Evolutionary conservation across 441 rosid genomes (phyloP).

Genomic region (Metrosideros polymorpha): DNA sequence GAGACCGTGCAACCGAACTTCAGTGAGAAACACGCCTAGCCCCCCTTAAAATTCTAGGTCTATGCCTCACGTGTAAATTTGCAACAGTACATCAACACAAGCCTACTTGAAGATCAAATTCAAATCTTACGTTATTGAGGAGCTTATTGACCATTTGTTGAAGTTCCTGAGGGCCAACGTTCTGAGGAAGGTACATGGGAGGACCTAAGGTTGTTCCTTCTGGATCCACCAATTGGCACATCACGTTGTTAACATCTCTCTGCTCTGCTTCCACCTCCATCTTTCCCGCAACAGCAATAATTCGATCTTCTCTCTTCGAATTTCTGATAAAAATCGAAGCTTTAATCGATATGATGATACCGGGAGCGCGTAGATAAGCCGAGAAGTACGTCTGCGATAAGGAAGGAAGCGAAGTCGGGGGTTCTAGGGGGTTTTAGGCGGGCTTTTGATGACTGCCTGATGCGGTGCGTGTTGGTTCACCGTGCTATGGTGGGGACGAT

Average conservation of each 20-base stretch:
- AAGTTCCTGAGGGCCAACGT: slow-evolving; percentile 80
- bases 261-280: slow-evolving; percentile 31
- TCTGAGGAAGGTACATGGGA: slow-evolving; percentile 80
- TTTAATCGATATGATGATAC: not conserved
- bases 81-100: not conserved
- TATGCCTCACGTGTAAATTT: not conserved
- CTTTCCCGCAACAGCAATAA: not conserved
- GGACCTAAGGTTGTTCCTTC: slow-evolving; percentile 70
- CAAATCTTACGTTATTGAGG: slow-evolving; percentile 50
- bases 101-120: not conserved
- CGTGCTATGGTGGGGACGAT: not conserved
- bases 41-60: not conserved
- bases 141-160: slow-evolving; percentile 79
- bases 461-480: not conserved
- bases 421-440: slow-evolving; percentile 2
- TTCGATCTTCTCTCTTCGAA: not conserved
- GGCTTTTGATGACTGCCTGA: slow-evolving; percentile 5
- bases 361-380: not conserved
- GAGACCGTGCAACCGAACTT: not conserved
- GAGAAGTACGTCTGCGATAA: not conserved
- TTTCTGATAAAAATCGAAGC: not conserved
- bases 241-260: slow-evolving; percentile 38
- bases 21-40: not conserved
- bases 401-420: not conserved
- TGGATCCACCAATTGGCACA: slow-evolving; percentile 79